phyloP scores from a whole-genome alignment of 1,139 yeast species.

The Pneumocystis sp. region DNA sequence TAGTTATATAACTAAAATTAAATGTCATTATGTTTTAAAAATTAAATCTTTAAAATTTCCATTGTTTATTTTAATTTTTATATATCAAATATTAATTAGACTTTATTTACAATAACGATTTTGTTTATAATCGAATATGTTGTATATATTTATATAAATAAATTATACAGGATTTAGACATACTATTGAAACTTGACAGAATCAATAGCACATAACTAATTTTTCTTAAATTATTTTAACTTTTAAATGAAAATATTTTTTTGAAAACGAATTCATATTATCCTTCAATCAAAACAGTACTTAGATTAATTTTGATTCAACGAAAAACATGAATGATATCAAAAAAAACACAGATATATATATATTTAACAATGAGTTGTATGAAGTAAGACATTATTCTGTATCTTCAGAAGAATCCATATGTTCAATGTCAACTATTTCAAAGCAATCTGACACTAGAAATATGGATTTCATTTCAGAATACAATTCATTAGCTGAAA shows the following conservation, averaged over 20 bases:
- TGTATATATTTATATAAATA: neutral
- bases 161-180: neutral
- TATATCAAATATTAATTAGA: neutral
- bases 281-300: neutral
- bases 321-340: neutral
- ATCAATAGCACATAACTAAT: neutral
- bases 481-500: neutral
- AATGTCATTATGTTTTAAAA: neutral
- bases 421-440: neutral
- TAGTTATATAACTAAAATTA: neutral
- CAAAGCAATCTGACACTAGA: neutral
- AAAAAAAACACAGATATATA: neutral
- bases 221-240: neutral
- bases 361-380: neutral
- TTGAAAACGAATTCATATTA: neutral
- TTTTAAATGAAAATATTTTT: neutral
- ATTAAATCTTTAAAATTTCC: neutral
- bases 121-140: neutral
- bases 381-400: neutral
- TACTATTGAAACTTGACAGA: neutral
- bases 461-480: neutral
- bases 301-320: neutral
- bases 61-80: neutral
- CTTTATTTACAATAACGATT: neutral
- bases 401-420: neutral